Percentiles rank a stretch among this genome's conserved stretches.
These are phyloP conservation scores for Physcomitrium patens DNA, from an alignment of 225 moss, liverwort and hornwort genomes.

Conservation along the genomic window DNA sequence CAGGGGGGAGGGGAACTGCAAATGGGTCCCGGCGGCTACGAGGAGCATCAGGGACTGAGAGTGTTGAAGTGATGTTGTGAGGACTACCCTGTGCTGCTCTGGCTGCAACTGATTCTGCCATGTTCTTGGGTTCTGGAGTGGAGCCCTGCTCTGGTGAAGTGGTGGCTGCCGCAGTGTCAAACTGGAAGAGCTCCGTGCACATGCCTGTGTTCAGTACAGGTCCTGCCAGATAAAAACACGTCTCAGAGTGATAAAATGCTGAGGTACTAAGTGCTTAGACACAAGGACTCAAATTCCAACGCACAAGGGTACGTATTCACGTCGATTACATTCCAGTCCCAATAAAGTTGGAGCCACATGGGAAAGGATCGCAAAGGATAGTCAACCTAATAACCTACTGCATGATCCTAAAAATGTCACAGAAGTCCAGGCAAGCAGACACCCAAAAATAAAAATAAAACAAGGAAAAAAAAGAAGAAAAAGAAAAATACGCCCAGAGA, in stretches of 20 bases:
- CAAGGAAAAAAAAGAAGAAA: neutral
- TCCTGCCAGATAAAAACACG: slow-evolving; percentile 23
- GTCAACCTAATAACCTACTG: slow-evolving; percentile 3
- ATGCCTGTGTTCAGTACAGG: slow-evolving; percentile 52
- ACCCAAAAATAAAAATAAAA: no score
- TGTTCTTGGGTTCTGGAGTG: slow-evolving; percentile 27
- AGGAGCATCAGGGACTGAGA: slow-evolving; percentile 25
- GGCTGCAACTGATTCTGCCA: slow-evolving; percentile 35
- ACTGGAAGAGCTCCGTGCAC: slow-evolving; percentile 67
- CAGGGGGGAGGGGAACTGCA: slow-evolving; percentile 47
- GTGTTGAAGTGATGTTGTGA: slow-evolving; percentile 35
- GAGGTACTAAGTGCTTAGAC: neutral
- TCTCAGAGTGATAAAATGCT: neutral
- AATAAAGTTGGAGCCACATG: neutral
- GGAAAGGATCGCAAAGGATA: neutral
- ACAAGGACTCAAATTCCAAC: neutral
- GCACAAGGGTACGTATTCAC: neutral
- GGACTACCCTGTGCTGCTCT: slow-evolving; percentile 32
- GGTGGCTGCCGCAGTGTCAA: slow-evolving; percentile 45
- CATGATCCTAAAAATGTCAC: neutral
- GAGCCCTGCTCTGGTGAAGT: slow-evolving; percentile 26
- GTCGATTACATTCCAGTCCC: neutral
- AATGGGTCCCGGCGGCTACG: slow-evolving; percentile 50
- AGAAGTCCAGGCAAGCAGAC: neutral
- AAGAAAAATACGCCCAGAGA: neutral